phyloP scores from a whole-genome alignment of 129 eudicot genomes.

The Smallanthus sonchifolius region DNA sequence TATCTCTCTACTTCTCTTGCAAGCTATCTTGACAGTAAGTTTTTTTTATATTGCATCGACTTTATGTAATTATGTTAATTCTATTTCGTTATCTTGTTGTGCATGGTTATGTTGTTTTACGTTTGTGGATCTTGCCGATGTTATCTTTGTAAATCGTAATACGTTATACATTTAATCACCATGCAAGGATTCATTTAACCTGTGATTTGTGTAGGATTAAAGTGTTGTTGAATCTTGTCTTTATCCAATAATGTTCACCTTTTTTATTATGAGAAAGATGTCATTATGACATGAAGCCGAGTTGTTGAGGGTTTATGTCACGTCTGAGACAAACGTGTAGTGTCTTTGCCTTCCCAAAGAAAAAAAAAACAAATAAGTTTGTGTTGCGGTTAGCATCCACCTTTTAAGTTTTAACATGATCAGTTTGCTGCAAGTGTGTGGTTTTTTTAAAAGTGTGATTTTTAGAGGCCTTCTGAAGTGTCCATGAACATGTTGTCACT shows the following conservation, averaged over 20 bases:
- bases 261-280: too few relatives aligned
- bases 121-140: constrained; percentile 9
- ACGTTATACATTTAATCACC: neutral
- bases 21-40: constrained; percentile 88
- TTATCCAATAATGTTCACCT: too few relatives aligned
- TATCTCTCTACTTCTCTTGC: constrained; percentile 92
- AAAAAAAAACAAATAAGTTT: too few relatives aligned
- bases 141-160: neutral
- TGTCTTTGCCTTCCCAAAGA: too few relatives aligned
- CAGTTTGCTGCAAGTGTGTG: neutral
- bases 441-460: neutral
- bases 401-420: neutral
- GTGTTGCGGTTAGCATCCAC: too few relatives aligned
- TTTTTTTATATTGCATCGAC: neutral
- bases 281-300: too few relatives aligned
- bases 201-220: too few relatives aligned
- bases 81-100: too few relatives aligned
- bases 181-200: neutral
- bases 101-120: neutral
- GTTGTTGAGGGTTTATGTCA: too few relatives aligned
- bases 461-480: neutral
- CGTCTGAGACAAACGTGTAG: too few relatives aligned
- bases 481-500: neutral
- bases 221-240: too few relatives aligned
- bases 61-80: too few relatives aligned